These are phyloP conservation scores for Thamnidium elegans DNA, from an alignment of 192 early-diverging fungal species.

Conservation along the genomic window DNA sequence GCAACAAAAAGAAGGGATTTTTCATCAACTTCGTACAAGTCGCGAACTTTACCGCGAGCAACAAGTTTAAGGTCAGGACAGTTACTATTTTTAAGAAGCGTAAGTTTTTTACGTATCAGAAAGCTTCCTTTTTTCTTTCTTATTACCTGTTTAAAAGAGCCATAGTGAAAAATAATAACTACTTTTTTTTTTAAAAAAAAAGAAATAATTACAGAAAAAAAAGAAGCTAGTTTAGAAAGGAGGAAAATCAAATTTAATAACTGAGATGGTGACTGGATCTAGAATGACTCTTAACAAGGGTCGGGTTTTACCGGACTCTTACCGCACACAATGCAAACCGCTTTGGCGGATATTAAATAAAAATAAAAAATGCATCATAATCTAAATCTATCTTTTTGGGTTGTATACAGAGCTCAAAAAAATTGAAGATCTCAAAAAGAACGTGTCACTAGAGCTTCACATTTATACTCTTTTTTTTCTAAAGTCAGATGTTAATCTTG, in stretches of 20 bases:
- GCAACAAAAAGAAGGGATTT: slow-evolving; percentile 91
- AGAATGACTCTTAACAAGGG: too few relatives aligned
- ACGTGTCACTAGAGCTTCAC: too few relatives aligned
- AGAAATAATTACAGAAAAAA: background rate
- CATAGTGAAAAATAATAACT: background rate
- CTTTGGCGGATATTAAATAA: too few relatives aligned
- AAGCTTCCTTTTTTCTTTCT: background rate
- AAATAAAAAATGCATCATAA: too few relatives aligned
- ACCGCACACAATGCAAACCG: too few relatives aligned
- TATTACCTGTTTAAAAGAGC: slow-evolving; percentile 15
- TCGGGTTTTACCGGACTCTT: too few relatives aligned
- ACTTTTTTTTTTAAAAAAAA: background rate
- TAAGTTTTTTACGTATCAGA: background rate
- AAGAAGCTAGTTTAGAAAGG: background rate
- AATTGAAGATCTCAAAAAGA: too few relatives aligned
- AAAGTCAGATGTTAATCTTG: too few relatives aligned
- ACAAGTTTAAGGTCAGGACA: slow-evolving; percentile 94
- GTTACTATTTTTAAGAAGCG: slow-evolving; percentile 40
- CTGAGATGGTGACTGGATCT: too few relatives aligned
- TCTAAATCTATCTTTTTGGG: too few relatives aligned
- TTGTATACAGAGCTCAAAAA: too few relatives aligned
- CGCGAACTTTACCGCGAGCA: slow-evolving; percentile 94
- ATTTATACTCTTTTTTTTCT: too few relatives aligned
- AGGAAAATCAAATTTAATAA: slow-evolving; percentile 1
- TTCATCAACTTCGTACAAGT: slow-evolving; percentile 92